These are phyloP conservation scores for Heterobasidion annosum DNA, from an alignment of 1,284 basidiomycete genomes.

Conservation along the genomic window DNA sequence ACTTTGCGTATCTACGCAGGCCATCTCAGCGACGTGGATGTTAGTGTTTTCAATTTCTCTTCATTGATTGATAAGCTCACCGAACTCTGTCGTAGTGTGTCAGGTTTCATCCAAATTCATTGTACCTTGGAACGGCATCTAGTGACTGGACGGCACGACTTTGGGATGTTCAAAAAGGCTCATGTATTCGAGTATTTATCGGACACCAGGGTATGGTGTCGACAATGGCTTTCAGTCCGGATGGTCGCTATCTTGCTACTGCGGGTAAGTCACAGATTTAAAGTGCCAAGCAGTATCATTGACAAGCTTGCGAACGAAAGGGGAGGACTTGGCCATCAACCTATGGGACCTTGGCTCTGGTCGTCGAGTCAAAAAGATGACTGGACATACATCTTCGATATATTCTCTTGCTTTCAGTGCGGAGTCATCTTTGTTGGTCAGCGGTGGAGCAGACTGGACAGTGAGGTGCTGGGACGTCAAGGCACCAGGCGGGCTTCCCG, in stretches of 20 bases:
- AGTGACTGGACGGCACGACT: slow-evolving; percentile 92
- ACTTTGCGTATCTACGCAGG: slow-evolving; percentile 93
- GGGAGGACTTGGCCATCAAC: slow-evolving; percentile 89
- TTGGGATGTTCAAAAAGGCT: slow-evolving; percentile 97
- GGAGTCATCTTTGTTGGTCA: slow-evolving; percentile 86
- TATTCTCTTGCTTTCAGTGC: slow-evolving; percentile 89
- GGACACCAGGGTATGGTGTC: slow-evolving; percentile 93
- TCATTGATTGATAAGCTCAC: slow-evolving; percentile 2
- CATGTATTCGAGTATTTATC: slow-evolving; percentile 90
- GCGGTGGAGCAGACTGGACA: slow-evolving; percentile 88
- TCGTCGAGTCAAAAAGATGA: slow-evolving; percentile 94
- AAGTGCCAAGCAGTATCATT: neutral
- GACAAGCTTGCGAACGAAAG: slow-evolving; percentile 24
- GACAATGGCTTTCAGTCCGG: slow-evolving; percentile 84
- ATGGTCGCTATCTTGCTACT: slow-evolving; percentile 89
- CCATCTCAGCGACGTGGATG: slow-evolving; percentile 95
- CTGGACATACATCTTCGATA: slow-evolving; percentile 83
- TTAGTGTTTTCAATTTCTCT: slow-evolving; percentile 31
- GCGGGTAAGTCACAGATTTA: slow-evolving; percentile 47
- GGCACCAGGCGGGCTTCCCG: slow-evolving; percentile 57
- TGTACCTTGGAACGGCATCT: slow-evolving; percentile 96
- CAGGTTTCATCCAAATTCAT: slow-evolving; percentile 93
- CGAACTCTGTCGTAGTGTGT: slow-evolving; percentile 60
- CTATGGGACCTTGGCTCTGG: slow-evolving; percentile 96
- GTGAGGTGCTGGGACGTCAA: slow-evolving; percentile 97